phyloP scores from a whole-genome alignment of 768 basidiomycete species.

The Mycena leptocephala region DNA sequence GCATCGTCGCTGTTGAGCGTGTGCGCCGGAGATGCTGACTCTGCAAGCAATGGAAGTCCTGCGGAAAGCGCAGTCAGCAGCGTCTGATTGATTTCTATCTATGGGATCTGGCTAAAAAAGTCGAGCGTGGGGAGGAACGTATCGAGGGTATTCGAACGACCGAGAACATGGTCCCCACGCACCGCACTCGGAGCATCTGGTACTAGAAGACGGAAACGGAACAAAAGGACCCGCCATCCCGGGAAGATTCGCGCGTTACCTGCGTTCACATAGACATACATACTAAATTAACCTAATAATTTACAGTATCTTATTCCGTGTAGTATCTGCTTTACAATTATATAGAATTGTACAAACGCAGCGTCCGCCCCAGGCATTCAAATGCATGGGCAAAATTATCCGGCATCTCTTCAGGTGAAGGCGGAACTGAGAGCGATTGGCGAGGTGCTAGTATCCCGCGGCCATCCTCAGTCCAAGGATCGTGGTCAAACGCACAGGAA shows the following conservation, averaged over 20 bases:
- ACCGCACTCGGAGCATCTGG: conserved; percentile 90
- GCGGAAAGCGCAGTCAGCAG: conserved; percentile 68
- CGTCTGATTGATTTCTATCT: conserved; percentile 94
- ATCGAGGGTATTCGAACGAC: conserved; percentile 73
- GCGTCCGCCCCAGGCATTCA: neutral
- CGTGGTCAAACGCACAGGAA: conserved; percentile 81
- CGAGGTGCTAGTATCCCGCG: conserved; percentile 48
- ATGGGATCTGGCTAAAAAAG: conserved; percentile 88
- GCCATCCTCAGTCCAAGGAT: conserved; percentile 66
- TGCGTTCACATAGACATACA: neutral
- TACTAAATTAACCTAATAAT: conserved; percentile 11
- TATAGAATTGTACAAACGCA: neutral
- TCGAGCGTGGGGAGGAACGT: conserved; percentile 75
- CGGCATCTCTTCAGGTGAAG: conserved; percentile 8
- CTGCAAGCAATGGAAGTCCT: conserved; percentile 38
- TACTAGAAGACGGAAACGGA: conserved; percentile 63
- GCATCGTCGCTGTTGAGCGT: conserved; percentile 85
- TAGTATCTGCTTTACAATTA: neutral
- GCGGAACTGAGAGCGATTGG: conserved; percentile 8
- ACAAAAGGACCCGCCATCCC: neutral
- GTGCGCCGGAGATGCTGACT: conserved; percentile 71
- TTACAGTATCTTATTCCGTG: neutral
- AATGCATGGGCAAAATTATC: conserved; percentile 1
- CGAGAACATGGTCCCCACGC: conserved; percentile 73
- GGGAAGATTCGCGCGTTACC: no score